phyloP scores from a whole-genome alignment of 305 asterid genomes.

The Coffea humblotiana region DNA sequence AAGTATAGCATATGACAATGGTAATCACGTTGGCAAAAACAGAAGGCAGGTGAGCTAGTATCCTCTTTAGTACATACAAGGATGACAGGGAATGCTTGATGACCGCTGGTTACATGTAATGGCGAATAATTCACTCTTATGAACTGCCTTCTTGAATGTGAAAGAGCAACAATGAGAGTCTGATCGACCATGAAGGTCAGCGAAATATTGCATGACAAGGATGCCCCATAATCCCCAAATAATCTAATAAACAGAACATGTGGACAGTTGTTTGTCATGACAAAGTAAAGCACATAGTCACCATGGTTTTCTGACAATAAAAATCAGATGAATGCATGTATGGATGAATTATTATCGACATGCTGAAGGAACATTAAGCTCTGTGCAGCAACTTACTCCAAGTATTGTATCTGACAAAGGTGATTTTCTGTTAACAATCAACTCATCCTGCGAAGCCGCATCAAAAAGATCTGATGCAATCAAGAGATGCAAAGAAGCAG shows the following conservation, averaged over 20 bases:
- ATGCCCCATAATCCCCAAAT: not conserved
- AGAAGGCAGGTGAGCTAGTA: not conserved
- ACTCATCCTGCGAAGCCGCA: conserved; percentile 41
- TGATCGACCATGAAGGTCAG: not conserved
- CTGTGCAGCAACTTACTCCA: conserved; percentile 55
- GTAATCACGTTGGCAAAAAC: not conserved
- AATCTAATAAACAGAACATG: not conserved
- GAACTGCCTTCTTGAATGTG: not conserved
- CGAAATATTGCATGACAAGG: not conserved
- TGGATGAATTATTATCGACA: not conserved
- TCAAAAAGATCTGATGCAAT: conserved; percentile 56
- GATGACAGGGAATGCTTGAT: not conserved
- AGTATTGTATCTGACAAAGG: conserved; percentile 63
- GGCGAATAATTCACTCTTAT: not conserved
- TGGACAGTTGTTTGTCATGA: not conserved
- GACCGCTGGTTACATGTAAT: not conserved
- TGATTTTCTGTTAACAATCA: conserved; percentile 55
- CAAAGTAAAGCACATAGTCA: not conserved
- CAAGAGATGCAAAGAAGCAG: conserved; percentile 68
- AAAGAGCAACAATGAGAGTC: not conserved
- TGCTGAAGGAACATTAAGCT: not conserved
- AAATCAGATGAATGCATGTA: not conserved
- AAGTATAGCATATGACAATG: not conserved
- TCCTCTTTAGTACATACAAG: not conserved
- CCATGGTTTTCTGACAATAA: not conserved